phyloP scores from a whole-genome alignment of 208 protist species.

The Trypanosoma scelopori region DNA sequence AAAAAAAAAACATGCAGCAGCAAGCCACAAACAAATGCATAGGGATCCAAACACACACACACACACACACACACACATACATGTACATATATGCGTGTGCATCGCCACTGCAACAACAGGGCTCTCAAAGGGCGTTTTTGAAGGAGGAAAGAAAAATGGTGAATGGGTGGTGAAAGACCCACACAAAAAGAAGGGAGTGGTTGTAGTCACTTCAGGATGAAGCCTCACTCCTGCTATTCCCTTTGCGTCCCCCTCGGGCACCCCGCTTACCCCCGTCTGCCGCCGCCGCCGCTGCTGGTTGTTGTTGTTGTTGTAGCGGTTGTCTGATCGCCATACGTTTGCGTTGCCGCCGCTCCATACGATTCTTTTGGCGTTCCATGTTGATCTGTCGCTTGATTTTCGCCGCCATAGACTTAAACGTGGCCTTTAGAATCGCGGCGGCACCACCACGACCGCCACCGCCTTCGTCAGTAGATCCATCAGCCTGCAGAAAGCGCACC shows the following conservation, averaged over 20 bases:
- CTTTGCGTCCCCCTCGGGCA: not conserved
- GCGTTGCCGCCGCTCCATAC: conserved; percentile 58
- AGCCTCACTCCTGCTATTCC: not conserved
- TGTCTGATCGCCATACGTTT: conserved; percentile 13
- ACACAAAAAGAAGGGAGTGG: not conserved
- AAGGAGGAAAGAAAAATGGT: no score
- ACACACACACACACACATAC: not conserved
- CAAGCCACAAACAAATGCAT: not conserved
- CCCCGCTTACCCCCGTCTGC: not conserved
- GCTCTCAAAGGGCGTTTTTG: not conserved
- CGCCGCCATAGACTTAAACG: conserved; percentile 44
- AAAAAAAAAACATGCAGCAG: not conserved
- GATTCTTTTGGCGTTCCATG: conserved; percentile 51
- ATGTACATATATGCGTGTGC: not conserved
- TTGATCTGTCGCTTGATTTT: conserved; percentile 51
- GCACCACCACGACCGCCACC: not conserved
- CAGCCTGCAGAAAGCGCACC: conserved; percentile 48
- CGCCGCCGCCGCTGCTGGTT: not conserved
- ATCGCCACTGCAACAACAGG: not conserved
- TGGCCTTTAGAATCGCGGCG: conserved; percentile 15
- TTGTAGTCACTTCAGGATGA: not conserved
- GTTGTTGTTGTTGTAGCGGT: no score
- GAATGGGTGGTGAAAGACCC: not conserved
- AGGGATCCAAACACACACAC: not conserved
- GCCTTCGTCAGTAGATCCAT: not conserved